Conservation (phyloP, 441 rosid genomes). For the Cnidoscolus chayamansa region DNA sequence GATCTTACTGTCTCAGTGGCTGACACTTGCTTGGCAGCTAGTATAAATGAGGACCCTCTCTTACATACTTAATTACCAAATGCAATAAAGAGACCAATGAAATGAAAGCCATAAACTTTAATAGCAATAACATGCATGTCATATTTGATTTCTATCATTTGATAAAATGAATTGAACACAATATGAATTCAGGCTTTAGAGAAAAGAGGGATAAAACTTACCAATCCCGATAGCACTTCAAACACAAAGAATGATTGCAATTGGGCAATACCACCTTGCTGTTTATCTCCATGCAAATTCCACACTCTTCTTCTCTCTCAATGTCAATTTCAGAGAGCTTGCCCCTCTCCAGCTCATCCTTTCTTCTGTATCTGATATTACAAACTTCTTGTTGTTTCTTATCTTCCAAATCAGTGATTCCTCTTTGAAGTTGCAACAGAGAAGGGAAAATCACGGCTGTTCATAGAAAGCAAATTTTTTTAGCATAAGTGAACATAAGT, state of each 20-base stretch:
- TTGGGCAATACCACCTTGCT: conserved; percentile 68
- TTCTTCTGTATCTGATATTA: conserved; percentile 45
- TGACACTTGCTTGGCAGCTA: not conserved
- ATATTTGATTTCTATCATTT: not conserved
- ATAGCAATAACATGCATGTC: not conserved
- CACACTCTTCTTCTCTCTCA: conserved; percentile 86
- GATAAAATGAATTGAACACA: not conserved
- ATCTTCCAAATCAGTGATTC: conserved; percentile 72
- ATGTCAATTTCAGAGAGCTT: conserved; percentile 51
- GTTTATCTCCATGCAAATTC: conserved; percentile 77
- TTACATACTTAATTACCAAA: not conserved
- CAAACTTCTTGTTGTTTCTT: conserved; percentile 67
- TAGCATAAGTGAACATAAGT: conserved; percentile 1
- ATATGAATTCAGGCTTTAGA: not conserved
- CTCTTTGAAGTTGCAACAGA: conserved; percentile 69
- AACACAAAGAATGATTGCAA: conserved; percentile 76
- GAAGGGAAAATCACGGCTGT: conserved; percentile 85
- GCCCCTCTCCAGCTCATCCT: conserved; percentile 42
- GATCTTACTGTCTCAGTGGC: not conserved
- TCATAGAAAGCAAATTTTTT: conserved; percentile 15
- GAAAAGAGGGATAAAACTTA: conserved; percentile 31
- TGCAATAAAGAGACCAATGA: not conserved
- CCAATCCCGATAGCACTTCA: conserved; percentile 77
- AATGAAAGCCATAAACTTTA: not conserved
- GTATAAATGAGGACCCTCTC: not conserved